A percentile compares a stretch with the other conserved stretches of the same genome.
Evolutionary conservation across 257 asterid species (phyloP).

Genomic region (Scutellaria minor): DNA sequence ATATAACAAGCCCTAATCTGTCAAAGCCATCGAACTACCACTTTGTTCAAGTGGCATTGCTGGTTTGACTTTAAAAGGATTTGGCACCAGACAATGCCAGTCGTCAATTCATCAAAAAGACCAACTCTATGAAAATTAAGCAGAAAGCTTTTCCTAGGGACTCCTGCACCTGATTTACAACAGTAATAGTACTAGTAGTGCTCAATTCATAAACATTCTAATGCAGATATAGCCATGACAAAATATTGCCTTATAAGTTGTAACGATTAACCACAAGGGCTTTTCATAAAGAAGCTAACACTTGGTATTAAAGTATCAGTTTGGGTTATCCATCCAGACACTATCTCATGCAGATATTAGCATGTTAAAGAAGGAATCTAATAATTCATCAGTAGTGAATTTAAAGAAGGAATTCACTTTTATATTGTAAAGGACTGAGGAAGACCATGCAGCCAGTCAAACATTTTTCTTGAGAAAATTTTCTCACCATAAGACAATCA

Average conservation of each 20-base stretch:
- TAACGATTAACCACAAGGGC: not conserved
- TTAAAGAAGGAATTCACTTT: not conserved
- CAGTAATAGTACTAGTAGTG: not conserved
- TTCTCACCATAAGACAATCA: conserved; percentile 17
- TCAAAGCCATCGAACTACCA: not conserved
- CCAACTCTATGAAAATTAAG: not conserved
- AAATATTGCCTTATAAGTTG: not conserved
- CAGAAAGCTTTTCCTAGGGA: conserved; percentile 11
- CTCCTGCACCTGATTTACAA: conserved; percentile 15
- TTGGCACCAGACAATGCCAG: not conserved
- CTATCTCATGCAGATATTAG: conserved; percentile 15
- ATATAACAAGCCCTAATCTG: conserved; percentile 10
- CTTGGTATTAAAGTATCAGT: conserved; percentile 20
- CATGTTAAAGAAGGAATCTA: conserved; percentile 8
- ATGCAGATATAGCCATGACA: not conserved
- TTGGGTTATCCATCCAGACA: not conserved
- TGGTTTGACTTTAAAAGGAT: not conserved
- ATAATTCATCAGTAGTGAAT: conserved; percentile 16
- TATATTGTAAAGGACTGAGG: not conserved
- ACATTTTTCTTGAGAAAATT: conserved; percentile 2
- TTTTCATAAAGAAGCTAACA: conserved; percentile 8
- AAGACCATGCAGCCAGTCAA: conserved; percentile 5
- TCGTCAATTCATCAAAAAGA: not conserved
- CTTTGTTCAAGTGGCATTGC: not conserved
- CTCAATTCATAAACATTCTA: not conserved